Percentiles rank a stretch among this genome's conserved stretches.
These are phyloP conservation scores for Fusarium sulawesiense DNA, from an alignment of 2,329 filamentous ascomycete genomes.

Conservation along the genomic window DNA sequence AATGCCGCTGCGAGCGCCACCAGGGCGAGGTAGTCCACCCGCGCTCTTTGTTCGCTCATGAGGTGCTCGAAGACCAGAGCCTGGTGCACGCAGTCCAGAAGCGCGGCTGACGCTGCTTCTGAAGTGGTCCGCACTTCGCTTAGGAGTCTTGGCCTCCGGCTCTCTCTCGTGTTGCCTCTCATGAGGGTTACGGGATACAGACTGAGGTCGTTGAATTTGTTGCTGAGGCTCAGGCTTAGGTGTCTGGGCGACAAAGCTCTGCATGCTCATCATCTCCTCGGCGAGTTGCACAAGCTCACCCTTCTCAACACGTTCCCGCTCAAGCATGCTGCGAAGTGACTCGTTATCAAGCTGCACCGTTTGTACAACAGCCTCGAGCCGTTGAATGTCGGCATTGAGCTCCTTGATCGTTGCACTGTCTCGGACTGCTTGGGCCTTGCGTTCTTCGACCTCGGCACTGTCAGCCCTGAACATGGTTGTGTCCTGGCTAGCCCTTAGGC, in stretches of 20 bases:
- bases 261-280: constrained; percentile 84
- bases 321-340: constrained; percentile 72
- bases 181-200: constrained; percentile 38
- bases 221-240: constrained; percentile 41
- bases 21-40: constrained; percentile 62
- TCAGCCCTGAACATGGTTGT: constrained; percentile 71
- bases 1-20: constrained; percentile 72
- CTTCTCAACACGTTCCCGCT: constrained; percentile 83
- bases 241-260: constrained; percentile 57
- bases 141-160: constrained; percentile 51
- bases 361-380: constrained; percentile 77
- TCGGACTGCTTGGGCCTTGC: constrained; percentile 68
- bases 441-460: constrained; percentile 60
- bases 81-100: constrained; percentile 72
- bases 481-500: constrained; percentile 73
- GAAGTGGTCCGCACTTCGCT: constrained; percentile 46
- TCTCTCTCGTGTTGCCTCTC: constrained; percentile 39
- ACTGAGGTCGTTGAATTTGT: constrained; percentile 37
- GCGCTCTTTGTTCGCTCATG: constrained; percentile 60
- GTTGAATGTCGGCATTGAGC: constrained; percentile 78
- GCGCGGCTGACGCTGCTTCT: constrained; percentile 64
- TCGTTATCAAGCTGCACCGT: constrained; percentile 78
- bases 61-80: constrained; percentile 56
- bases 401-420: constrained; percentile 75
- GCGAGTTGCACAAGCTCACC: constrained; percentile 83